Percentiles rank a stretch among this genome's conserved stretches.
These are phyloP conservation scores for Neurospora sp. DNA, from an alignment of 495 filamentous ascomycete genomes.

Conservation along the genomic window DNA sequence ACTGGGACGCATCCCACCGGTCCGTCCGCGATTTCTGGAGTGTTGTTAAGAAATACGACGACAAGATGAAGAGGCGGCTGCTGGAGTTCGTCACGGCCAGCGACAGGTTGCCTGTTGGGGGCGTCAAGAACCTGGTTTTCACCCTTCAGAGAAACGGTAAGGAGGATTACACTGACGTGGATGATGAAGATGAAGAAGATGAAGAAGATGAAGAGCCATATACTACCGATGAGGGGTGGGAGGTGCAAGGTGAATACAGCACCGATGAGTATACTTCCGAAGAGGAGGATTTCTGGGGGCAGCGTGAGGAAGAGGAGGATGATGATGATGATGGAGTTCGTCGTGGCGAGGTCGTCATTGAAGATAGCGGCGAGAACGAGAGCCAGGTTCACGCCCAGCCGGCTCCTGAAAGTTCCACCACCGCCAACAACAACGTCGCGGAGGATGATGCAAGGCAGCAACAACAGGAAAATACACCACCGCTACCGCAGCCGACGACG, in stretches of 20 bases:
- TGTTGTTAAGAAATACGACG: constrained; percentile 56
- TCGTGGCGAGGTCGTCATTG: neutral
- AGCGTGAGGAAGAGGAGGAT: constrained; percentile 3
- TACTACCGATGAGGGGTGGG: neutral
- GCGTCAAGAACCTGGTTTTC: constrained; percentile 70
- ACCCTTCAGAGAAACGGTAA: constrained; percentile 70
- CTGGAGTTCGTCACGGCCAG: constrained; percentile 93
- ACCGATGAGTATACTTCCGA: constrained; percentile 14
- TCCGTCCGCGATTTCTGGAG: constrained; percentile 76
- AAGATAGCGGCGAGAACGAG: neutral
- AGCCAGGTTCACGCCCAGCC: neutral
- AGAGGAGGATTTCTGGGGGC: constrained; percentile 9
- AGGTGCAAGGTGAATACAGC: neutral
- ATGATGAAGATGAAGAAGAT: neutral
- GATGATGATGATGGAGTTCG: neutral
- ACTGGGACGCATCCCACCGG: constrained; percentile 56
- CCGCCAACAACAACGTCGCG: neutral
- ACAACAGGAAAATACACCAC: neutral
- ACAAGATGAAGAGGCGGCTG: constrained; percentile 58
- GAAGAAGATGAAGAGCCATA: neutral
- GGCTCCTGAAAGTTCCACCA: neutral
- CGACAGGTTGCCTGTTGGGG: constrained; percentile 80
- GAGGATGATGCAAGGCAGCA: neutral
- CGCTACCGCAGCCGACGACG: neutral
- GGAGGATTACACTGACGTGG: constrained; percentile 33